Base-by-base conservation (phyloP, 1,284 basidiomycete species). In the Cutaneotrichosporon sp. region DNA sequence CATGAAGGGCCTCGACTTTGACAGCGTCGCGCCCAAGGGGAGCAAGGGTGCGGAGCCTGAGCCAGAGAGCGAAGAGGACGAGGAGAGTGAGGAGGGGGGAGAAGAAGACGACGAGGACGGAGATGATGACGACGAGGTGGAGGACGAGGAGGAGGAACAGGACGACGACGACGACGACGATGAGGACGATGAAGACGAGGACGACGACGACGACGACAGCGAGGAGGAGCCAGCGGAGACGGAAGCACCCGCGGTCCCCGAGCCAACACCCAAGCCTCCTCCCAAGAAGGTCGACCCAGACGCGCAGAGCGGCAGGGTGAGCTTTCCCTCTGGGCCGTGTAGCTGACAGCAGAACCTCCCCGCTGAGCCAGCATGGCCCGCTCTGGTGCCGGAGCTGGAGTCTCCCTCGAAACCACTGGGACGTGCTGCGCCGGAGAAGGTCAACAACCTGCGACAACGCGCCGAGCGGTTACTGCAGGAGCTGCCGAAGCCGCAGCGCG, bases 1-100 rank as follows among this genome's bases (percentile, higher is more conserved):
- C 67, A 75, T 85, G 64, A 80, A 81, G 60, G 78, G 73, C 1
- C 73, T 85, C 36, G 80, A 82, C 59, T 77, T 82, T 46, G 67
- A 12, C 13, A 63, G 56, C 10, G 57, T 63, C 7, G 61, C 51
- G 1, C 52, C 55, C 12, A 60, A 59, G 14, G 63, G 58, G 2
- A 64, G 59, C 10, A 49, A 59, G 23, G 54, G 54, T 7, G 61
- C 62, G 15, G 63, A 64, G 13, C 67, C 62, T 8, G 68, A 66
- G 8, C 65, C 63, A 10, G 62, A 54, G 0, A 60, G 59, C 14
- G 61, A 61, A 2, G 53, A 59, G 5, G 62, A 62, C 15, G 62
- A 58, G 17, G 61, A 58, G 4, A 61, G 57, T 12, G 63, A 64
- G 8, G 53, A 56, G 3, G 55, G 67, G 42, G 63, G 66, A 39